phyloP scores from a whole-genome alignment of 2,329 filamentous ascomycete genomes.

The Pestalotiopsis fici region DNA sequence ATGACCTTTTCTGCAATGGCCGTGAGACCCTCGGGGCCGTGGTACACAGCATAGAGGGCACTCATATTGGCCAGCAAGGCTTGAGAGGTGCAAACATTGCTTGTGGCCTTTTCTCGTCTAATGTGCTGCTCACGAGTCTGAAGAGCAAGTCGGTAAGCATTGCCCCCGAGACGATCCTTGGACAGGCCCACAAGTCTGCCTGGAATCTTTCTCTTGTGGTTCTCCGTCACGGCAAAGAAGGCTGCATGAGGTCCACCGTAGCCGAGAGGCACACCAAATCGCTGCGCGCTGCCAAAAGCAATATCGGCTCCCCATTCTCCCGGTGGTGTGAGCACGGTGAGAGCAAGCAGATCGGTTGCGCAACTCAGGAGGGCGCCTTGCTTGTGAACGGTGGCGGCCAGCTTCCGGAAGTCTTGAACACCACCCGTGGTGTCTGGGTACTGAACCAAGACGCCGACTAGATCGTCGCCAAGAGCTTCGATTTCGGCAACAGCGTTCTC shows the following conservation, averaged over 20 bases:
- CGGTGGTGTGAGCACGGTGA: conserved; percentile 85
- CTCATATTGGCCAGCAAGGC: conserved; percentile 94
- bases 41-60: conserved; percentile 91
- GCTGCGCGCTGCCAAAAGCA: conserved; percentile 89
- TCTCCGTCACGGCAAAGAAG: conserved; percentile 90
- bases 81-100: conserved; percentile 96
- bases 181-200: conserved; percentile 89
- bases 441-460: conserved; percentile 90
- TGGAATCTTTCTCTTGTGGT: conserved; percentile 92
- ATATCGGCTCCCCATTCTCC: conserved; percentile 96
- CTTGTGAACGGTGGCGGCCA: conserved; percentile 78
- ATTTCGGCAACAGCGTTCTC: conserved; percentile 63
- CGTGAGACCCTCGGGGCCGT: conserved; percentile 81
- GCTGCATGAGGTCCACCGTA: conserved; percentile 95
- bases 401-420: conserved; percentile 70
- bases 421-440: conserved; percentile 89
- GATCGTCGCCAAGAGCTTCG: conserved; percentile 73
- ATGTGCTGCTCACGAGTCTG: conserved; percentile 98
- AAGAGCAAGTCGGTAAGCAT: conserved; percentile 79
- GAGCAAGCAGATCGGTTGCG: conserved; percentile 83
- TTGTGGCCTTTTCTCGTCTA: conserved; percentile 92
- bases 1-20: conserved; percentile 80
- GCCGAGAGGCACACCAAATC: conserved; percentile 89
- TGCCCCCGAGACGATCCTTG: conserved; percentile 82
- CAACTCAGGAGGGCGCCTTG: conserved; percentile 80